Conservation (phyloP, 495 filamentous ascomycete species). For the Hypoxylon fragiforme region DNA sequence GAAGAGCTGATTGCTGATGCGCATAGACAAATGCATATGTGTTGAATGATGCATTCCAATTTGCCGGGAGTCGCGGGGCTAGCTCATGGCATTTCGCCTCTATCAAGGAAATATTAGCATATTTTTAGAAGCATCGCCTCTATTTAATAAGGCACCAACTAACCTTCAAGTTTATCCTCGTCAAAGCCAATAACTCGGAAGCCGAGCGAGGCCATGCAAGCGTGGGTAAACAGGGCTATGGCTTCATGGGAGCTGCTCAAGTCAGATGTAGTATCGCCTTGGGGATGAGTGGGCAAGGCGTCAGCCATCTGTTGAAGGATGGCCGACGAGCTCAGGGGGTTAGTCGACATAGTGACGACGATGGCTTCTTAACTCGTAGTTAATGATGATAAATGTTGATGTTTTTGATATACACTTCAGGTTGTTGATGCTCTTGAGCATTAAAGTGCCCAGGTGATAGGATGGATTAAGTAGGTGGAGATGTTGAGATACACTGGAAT, state of each 20-base stretch:
- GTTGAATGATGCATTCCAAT: slow-evolving; percentile 73
- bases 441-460: too few relatives aligned
- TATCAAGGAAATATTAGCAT: slow-evolving; percentile 19
- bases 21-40: slow-evolving; percentile 83
- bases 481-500: too few relatives aligned
- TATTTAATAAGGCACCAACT: too few relatives aligned
- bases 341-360: slow-evolving; percentile 21
- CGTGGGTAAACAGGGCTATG: slow-evolving; percentile 81
- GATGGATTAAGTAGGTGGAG: neutral
- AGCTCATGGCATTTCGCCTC: slow-evolving; percentile 47
- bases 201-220: slow-evolving; percentile 75
- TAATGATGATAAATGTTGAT: neutral
- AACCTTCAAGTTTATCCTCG: slow-evolving; percentile 65
- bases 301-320: slow-evolving; percentile 60
- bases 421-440: neutral
- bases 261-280: slow-evolving; percentile 55
- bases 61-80: slow-evolving; percentile 65
- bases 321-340: slow-evolving; percentile 46
- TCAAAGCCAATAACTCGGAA: slow-evolving; percentile 83
- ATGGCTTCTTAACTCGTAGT: slow-evolving; percentile 2
- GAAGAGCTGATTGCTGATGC: slow-evolving; percentile 84
- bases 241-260: slow-evolving; percentile 82
- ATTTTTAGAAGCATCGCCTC: slow-evolving; percentile 9
- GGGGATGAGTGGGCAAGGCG: slow-evolving; percentile 56
- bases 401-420: neutral